phyloP scores from a whole-genome alignment of 106 monocot species.

The Vanilla planifolia region DNA sequence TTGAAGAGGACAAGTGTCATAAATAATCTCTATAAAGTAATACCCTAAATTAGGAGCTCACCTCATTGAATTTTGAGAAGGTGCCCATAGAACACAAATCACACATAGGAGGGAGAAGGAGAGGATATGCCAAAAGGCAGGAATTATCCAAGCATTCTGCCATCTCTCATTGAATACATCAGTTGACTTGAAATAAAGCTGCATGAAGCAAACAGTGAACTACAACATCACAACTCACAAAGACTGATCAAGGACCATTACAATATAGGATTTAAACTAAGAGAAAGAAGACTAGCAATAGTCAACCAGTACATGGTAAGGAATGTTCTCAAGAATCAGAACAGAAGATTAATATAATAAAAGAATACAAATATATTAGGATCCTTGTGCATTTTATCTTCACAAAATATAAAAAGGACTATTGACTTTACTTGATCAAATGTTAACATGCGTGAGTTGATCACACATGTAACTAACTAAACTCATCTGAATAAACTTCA shows the following conservation, averaged over 20 bases:
- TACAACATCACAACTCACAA: not conserved
- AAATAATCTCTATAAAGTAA: not conserved
- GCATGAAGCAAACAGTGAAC: slow-evolving; percentile 13
- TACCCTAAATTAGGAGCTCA: slow-evolving; percentile 17
- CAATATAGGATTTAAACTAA: too few species aligned
- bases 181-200: slow-evolving; percentile 92
- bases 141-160: slow-evolving; percentile 92
- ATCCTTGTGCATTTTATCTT: not conserved
- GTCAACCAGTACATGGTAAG: not conserved
- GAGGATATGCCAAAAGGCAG: slow-evolving; percentile 86
- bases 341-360: not conserved
- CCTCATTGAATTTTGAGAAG: slow-evolving; percentile 90
- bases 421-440: not conserved
- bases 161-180: slow-evolving; percentile 86
- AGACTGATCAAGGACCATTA: too few species aligned
- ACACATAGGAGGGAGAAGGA: slow-evolving; percentile 82
- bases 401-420: not conserved
- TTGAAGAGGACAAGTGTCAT: too few species aligned
- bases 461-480: not conserved
- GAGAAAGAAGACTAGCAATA: too few species aligned
- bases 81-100: slow-evolving; percentile 80
- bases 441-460: not conserved
- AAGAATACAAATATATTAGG: not conserved
- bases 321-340: not conserved
- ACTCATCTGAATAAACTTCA: too few species aligned